These are phyloP conservation scores for Akanthomyces muscarius DNA, from an alignment of 2,329 filamentous ascomycete species.

Conservation along the genomic window DNA sequence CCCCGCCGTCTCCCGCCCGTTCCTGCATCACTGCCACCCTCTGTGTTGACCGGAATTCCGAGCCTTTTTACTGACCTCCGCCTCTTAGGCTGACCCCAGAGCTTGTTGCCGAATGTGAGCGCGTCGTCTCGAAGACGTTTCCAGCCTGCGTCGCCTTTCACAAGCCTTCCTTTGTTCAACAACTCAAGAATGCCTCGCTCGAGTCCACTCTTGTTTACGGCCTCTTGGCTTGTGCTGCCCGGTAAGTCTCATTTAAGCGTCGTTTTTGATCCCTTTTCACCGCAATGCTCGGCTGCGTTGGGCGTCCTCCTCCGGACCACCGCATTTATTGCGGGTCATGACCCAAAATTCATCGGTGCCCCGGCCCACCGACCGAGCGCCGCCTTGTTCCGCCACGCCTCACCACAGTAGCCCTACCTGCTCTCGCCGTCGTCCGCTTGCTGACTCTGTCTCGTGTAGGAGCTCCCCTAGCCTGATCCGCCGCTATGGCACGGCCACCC, in stretches of 20 bases:
- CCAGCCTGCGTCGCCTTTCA: constrained; percentile 60
- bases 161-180: constrained; percentile 58
- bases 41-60: background rate
- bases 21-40: background rate
- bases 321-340: constrained; percentile 12
- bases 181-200: constrained; percentile 53
- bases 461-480: constrained; percentile 55
- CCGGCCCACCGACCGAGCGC: constrained; percentile 13
- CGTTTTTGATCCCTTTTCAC: constrained; percentile 21
- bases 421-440: background rate
- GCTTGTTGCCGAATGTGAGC: constrained; percentile 55
- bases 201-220: constrained; percentile 56
- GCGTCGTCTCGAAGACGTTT: constrained; percentile 57
- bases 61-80: constrained; percentile 23
- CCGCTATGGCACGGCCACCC: constrained; percentile 53
- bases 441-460: constrained; percentile 29
- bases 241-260: constrained; percentile 41
- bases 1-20: background rate
- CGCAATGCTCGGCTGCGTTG: constrained; percentile 17
- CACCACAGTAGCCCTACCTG: background rate
- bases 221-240: constrained; percentile 53
- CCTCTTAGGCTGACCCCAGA: constrained; percentile 49
- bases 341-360: constrained; percentile 19
- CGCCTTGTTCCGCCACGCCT: constrained; percentile 4
- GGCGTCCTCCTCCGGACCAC: background rate